These are phyloP conservation scores for Emergomyces orientalis DNA, from an alignment of 2,329 filamentous ascomycete species.

Conservation along the genomic window DNA sequence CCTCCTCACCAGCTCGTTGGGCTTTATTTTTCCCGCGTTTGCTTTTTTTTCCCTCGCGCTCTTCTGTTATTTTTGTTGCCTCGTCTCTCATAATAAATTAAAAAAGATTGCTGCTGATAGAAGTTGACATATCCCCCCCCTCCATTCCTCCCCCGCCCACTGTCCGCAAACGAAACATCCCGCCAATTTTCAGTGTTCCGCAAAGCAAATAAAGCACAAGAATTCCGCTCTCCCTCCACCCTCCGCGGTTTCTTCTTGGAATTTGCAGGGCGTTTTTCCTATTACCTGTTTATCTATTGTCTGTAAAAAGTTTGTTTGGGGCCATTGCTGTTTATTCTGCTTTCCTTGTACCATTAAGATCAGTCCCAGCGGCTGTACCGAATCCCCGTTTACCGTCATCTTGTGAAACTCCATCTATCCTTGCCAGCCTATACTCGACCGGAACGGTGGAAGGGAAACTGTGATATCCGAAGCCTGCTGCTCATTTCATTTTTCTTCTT, in stretches of 20 bases:
- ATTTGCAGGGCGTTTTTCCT: neutral
- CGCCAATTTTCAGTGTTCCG: neutral
- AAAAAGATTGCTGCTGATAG: neutral
- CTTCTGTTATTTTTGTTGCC: constrained; percentile 1
- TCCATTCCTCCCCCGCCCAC: neutral
- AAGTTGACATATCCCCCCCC: too few relatives aligned
- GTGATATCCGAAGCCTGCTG: neutral
- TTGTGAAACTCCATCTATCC: neutral
- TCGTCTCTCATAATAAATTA: neutral
- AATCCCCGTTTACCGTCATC: neutral
- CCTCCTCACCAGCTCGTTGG: neutral
- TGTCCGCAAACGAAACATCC: neutral
- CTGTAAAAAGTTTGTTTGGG: neutral
- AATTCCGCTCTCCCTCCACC: neutral
- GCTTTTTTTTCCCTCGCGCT: neutral
- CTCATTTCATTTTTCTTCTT: too few relatives aligned
- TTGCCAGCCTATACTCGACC: neutral
- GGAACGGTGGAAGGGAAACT: neutral
- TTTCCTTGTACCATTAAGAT: constrained; percentile 4
- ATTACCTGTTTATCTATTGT: neutral
- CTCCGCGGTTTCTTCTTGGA: neutral
- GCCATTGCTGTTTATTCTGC: neutral
- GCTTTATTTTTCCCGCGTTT: neutral
- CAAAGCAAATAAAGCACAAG: neutral
- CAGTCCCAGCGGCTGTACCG: neutral